Conservation (phyloP, 768 basidiomycete genomes). For the Boletellus emodensis region DNA sequence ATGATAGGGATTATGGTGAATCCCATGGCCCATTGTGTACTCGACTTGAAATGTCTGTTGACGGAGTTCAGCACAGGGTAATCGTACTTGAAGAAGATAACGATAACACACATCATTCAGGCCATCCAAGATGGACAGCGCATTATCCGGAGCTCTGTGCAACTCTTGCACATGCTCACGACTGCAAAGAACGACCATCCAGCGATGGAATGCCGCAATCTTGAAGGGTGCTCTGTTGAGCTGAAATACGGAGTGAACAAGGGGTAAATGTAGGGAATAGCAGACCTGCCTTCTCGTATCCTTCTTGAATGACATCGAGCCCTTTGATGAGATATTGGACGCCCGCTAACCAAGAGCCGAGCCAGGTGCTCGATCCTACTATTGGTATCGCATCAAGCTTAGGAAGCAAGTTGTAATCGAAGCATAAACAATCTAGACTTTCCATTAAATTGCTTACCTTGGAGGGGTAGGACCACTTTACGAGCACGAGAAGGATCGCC, state of each 20-base stretch:
- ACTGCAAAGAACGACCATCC: not conserved
- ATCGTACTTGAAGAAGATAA: not conserved
- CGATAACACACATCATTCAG: not conserved
- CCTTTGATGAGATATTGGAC: not conserved
- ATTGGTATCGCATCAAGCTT: not conserved
- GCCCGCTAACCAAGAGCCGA: not conserved
- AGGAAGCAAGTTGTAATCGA: too few relatives aligned
- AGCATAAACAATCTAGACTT: too few relatives aligned
- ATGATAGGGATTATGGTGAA: conserved; percentile 29
- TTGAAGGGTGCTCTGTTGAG: not conserved
- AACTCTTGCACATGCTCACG: not conserved
- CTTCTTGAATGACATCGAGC: not conserved
- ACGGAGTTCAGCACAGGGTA: not conserved
- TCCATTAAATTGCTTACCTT: too few relatives aligned
- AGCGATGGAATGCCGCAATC: not conserved
- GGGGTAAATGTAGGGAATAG: not conserved
- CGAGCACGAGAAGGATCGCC: not conserved
- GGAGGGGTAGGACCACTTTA: too few relatives aligned
- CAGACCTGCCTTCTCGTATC: not conserved
- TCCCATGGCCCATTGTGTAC: conserved; percentile 35
- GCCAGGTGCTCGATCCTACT: not conserved
- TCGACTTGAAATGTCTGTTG: conserved; percentile 33
- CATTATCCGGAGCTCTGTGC: not conserved
- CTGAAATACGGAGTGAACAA: not conserved
- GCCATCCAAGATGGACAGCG: not conserved